phyloP scores from a whole-genome alignment of 768 basidiomycete genomes.

The Leccinum subgranulosum region DNA sequence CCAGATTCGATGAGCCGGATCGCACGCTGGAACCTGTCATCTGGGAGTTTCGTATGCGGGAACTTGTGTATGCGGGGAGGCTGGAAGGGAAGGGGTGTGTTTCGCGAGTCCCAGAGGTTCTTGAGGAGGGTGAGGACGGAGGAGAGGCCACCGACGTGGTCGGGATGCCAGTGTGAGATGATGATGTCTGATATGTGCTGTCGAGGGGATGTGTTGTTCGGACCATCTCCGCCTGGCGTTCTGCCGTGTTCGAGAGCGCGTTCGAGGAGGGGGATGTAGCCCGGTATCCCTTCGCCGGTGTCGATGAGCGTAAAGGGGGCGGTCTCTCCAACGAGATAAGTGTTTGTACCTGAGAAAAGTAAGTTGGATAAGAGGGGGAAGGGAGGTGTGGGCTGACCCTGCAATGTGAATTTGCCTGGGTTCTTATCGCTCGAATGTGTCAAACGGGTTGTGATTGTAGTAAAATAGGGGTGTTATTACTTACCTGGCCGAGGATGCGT shows the following conservation, averaged over 20 bases:
- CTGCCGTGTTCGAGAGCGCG: slow-evolving; percentile 52
- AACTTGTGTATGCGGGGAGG: slow-evolving; percentile 79
- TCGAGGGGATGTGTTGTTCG: not conserved
- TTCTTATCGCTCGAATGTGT: slow-evolving; percentile 47
- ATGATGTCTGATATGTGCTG: slow-evolving; percentile 81
- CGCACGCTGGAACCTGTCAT: slow-evolving; percentile 35
- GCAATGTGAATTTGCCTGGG: slow-evolving; percentile 84
- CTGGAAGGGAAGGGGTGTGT: slow-evolving; percentile 44
- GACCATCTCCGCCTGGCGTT: not conserved
- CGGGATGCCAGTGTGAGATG: slow-evolving; percentile 86
- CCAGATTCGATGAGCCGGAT: slow-evolving; percentile 38
- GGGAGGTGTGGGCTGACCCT: slow-evolving; percentile 46
- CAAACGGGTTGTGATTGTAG: not conserved
- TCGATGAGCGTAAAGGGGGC: slow-evolving; percentile 81
- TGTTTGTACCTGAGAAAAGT: slow-evolving; percentile 71
- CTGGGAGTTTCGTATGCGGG: slow-evolving; percentile 36
- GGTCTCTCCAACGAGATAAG: slow-evolving; percentile 71
- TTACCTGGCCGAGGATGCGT: slow-evolving; percentile 74
- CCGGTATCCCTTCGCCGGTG: slow-evolving; percentile 70
- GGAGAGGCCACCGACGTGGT: slow-evolving; percentile 79
- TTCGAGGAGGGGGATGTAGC: slow-evolving; percentile 66
- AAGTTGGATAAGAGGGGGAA: not conserved
- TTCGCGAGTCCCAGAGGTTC: slow-evolving; percentile 55
- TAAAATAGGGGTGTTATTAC: not conserved
- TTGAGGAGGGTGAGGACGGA: slow-evolving; percentile 65